Conservation (phyloP, 345 rosid genomes). For the Brassica cretica region DNA sequence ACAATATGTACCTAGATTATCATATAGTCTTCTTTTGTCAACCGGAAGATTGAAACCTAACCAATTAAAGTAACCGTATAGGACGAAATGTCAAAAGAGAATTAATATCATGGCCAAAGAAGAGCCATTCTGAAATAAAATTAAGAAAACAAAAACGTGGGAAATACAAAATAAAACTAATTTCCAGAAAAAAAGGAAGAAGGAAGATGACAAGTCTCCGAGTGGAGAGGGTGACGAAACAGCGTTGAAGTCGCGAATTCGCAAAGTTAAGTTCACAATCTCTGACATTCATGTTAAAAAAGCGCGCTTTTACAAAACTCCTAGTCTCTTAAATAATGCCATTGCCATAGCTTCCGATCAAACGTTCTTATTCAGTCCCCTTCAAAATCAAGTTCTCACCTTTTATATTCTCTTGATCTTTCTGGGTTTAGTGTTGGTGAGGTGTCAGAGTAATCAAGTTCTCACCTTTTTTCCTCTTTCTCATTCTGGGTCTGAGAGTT, state of each 20-base stretch:
- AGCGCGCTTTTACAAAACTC: constrained; percentile 10
- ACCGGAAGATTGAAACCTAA: neutral
- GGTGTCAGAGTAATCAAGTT: neutral
- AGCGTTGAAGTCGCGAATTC: constrained; percentile 8
- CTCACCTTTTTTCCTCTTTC: neutral
- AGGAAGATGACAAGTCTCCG: constrained; percentile 1
- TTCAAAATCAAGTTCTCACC: constrained; percentile 6
- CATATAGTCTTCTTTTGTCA: too few species aligned
- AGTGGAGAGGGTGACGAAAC: constrained; percentile 3
- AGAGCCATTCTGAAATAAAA: too few species aligned
- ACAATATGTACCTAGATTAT: neutral
- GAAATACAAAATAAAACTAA: neutral
- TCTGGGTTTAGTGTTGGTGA: constrained; percentile 11
- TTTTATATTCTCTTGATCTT: neutral
- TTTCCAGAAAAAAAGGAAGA: neutral
- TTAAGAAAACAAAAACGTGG: constrained; percentile 1
- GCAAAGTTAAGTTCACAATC: constrained; percentile 6
- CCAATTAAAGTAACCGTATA: neutral
- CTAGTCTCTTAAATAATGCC: constrained; percentile 4
- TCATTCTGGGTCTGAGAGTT: neutral
- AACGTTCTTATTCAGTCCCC: neutral
- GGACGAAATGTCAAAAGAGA: neutral
- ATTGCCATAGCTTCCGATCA: neutral
- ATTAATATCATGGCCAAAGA: neutral
- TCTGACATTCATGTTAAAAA: constrained; percentile 17